A percentile compares a stretch with the other conserved stretches of the same genome.
phyloP scores from a whole-genome alignment of 371 early-diverging fungal genomes.

The Racocetra persica region DNA sequence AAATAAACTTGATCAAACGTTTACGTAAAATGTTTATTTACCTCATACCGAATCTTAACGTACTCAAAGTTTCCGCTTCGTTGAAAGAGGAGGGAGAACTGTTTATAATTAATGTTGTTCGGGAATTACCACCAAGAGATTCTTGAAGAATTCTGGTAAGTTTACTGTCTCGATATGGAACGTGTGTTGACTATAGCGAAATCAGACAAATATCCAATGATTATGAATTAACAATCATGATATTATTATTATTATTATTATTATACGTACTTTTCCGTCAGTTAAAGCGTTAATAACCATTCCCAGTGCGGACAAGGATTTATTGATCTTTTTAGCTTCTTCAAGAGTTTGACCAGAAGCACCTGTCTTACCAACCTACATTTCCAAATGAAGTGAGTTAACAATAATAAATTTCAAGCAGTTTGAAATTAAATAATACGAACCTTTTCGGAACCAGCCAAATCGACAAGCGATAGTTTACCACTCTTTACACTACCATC shows the following conservation, averaged over 20 bases:
- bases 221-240: neutral
- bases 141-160: conserved; percentile 98
- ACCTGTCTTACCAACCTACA: conserved; percentile 92
- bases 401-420: neutral
- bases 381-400: neutral
- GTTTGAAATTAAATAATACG: neutral
- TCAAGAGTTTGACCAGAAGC: conserved; percentile 98
- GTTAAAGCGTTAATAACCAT: conserved; percentile 99
- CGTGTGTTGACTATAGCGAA: conserved; percentile 79
- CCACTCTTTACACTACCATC: conserved; percentile 91
- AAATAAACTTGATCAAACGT: neutral
- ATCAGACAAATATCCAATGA: neutral
- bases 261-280: conserved; percentile 76
- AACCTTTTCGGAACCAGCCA: conserved; percentile 99
- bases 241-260: neutral
- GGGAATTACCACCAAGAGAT: conserved; percentile 97
- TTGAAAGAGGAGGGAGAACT: conserved; percentile 96
- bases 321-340: conserved; percentile 99
- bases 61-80: conserved; percentile 94
- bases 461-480: conserved; percentile 96
- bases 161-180: conserved; percentile 99
- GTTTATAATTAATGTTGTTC: conserved; percentile 97
- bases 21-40: conserved; percentile 35
- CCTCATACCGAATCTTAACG: conserved; percentile 96
- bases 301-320: conserved; percentile 96